Conservation (phyloP, 345 rosid species). For the Sisymbrium irio region DNA sequence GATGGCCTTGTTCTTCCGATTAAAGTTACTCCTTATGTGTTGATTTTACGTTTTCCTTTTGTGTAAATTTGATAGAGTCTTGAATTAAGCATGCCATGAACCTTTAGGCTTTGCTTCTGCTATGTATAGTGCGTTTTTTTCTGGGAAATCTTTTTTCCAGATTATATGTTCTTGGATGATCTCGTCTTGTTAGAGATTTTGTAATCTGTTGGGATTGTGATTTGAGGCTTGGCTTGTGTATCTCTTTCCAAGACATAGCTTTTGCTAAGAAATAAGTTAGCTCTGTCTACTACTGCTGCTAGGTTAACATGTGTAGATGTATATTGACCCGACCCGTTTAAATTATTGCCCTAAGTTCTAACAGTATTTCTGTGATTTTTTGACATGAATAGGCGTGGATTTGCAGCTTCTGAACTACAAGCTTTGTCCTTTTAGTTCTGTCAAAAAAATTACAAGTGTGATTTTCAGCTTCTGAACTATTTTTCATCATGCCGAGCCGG, state of each 20-base stretch:
- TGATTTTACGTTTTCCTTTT: neutral
- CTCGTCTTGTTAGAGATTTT: conserved; percentile 2
- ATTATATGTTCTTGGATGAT: neutral
- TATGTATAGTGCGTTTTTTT: neutral
- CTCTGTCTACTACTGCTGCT: neutral
- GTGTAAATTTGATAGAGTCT: neutral
- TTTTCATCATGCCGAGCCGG: conserved; percentile 33
- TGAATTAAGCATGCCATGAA: neutral
- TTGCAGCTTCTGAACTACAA: conserved; percentile 2
- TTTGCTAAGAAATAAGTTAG: neutral
- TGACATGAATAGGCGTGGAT: conserved; percentile 12
- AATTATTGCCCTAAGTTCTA: neutral
- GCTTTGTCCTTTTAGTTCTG: no score
- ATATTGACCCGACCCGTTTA: neutral
- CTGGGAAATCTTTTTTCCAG: neutral
- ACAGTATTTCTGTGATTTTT: conserved; percentile 11
- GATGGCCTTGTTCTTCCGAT: neutral
- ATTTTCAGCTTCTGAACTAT: neutral
- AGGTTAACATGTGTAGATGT: neutral
- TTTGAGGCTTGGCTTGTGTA: conserved; percentile 7
- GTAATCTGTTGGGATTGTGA: neutral
- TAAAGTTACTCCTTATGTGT: neutral
- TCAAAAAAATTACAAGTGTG: no score
- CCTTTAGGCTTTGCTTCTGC: neutral
- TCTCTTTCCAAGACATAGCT: neutral